Evolutionary conservation across 345 rosid species (phyloP), one percentile per base, ranked within the genome.

Genomic region (Camelina sativa): DNA sequence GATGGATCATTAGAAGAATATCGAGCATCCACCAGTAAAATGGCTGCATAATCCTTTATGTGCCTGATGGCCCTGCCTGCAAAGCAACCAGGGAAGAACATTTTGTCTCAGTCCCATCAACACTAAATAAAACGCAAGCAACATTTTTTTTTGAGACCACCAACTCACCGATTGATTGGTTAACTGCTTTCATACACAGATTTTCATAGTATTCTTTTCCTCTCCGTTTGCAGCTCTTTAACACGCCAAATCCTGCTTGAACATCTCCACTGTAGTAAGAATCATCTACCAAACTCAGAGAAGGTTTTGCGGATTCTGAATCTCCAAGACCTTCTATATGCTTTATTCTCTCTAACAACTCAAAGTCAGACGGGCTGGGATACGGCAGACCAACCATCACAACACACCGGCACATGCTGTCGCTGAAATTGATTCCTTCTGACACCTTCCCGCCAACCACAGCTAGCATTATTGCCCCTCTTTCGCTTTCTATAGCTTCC

Each of bases 361-460:
- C 98, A 44, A 94, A 76, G 69, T 94, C 87, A 19, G 89, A 88
- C 8, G 88, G 96, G 81, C 83, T 94, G 20, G 98, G 92, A 75
- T 91, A 94, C 17, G 98, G 98, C 77, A 94, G 83, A 58, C 98
- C 98, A 67, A 91, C 97, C 98, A 94, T 90, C 76, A 94, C 96
- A 59, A 91, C 85, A 76, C 98, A 90, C 58, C 98, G 80, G 19
- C 98, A 95, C 98, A 94, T 94, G 72, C 96, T 85, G 64, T 94
- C 96, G 50, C 93, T 91, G 84, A 94, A 90, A 84, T 94, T 94
- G 85, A 94, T 94, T 79, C 98, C 98, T 83, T 94, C 96, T 59
- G 98, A 94, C 79, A 94, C 88, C 86, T 94, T 94, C 56, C 98
- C 98, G 78, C 98, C 98, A 65, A 94, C 97, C 32, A 94, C 87